Evolutionary conservation across 257 asterid genomes (phyloP).

Genomic region (Knoxia roxburghii): DNA sequence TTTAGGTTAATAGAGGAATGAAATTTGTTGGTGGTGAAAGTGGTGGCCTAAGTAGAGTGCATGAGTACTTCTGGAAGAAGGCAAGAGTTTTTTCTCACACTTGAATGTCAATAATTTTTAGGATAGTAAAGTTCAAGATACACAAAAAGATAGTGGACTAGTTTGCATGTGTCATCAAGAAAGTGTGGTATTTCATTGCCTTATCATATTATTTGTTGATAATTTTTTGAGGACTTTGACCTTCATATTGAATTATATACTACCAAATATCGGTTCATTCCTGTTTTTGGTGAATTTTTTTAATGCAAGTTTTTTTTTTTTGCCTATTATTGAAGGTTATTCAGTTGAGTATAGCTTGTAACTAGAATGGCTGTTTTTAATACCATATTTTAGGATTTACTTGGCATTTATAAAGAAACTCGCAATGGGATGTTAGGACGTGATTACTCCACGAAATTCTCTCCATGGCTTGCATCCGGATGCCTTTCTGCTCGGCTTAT

Average conservation of each 20-base stretch:
- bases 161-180: background rate
- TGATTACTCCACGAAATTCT: slow-evolving; percentile 87
- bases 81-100: slow-evolving; percentile 23
- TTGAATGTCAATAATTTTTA: background rate
- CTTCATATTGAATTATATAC: background rate
- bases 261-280: background rate
- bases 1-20: slow-evolving; percentile 80
- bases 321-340: background rate
- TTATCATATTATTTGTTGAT: background rate
- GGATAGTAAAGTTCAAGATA: background rate
- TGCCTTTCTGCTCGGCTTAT: slow-evolving; percentile 85
- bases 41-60: slow-evolving; percentile 75
- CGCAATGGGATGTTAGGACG: slow-evolving; percentile 94
- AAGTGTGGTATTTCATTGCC: background rate
- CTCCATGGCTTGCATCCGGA: slow-evolving; percentile 97
- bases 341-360: background rate
- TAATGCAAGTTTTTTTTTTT: too few relatives aligned
- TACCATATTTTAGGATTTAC: slow-evolving; percentile 42
- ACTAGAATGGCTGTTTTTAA: background rate
- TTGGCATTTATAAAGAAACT: slow-evolving; percentile 71
- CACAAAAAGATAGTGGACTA: background rate
- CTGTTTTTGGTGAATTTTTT: background rate
- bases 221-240: background rate
- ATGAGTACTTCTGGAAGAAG: slow-evolving; percentile 95
- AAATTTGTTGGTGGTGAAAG: slow-evolving; percentile 82